Base-by-base conservation (phyloP, 2,329 filamentous ascomycete genomes). In the Dothistroma pini region DNA sequence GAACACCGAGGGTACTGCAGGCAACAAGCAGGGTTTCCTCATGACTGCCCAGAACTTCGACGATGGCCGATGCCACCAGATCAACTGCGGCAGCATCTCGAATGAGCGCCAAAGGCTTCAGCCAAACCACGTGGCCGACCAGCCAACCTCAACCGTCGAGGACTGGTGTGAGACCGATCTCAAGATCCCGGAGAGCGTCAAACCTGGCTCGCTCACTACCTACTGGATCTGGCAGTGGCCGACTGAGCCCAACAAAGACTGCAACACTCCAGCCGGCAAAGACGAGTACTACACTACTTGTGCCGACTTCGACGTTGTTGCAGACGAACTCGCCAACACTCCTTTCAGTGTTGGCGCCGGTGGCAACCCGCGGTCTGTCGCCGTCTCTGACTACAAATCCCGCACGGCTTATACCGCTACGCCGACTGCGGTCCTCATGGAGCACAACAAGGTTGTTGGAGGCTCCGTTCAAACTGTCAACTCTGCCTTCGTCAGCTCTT, bases 181-280 rank as follows among this genome's bases (percentile, higher is more conserved):
- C 53, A 81, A 87, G 70, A 79, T 99, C 14, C 95, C 95, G 0
- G 72, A 79, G 5, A 83, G 89, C 68, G 79, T 86, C 52, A 75
- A 82, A n/a, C 75, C 80, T 10, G 86, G 86, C 50, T 82, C 83
- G 31, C 90, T 93, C 74, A 93, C 91, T 2, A 77, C 96, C 56
- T 96, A 96, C 80, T 97, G 93, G 93, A 88, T 97, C 51, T 97
- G 95, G 95, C 89, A 96, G 75, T 99, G 92, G 91, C 88, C 89
- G 2, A 87, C 85, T 14, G 68, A 65, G 7, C 61, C 73, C 9
- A 70, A 73, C 70, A 44, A 75, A 73, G 68, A 83, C 29, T 77
- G 76, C 65, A 81, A 75, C 19, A 70, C 75, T 22, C 75, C 75
- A 0, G 67, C 83, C 10, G 77, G 76, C 64, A 82, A 81, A 64